A percentile compares a stretch with the other conserved stretches of the same genome.
Evolutionary conservation across 2,329 filamentous ascomycete genomes (phyloP).

Genomic region (Nothophoma quercina): DNA sequence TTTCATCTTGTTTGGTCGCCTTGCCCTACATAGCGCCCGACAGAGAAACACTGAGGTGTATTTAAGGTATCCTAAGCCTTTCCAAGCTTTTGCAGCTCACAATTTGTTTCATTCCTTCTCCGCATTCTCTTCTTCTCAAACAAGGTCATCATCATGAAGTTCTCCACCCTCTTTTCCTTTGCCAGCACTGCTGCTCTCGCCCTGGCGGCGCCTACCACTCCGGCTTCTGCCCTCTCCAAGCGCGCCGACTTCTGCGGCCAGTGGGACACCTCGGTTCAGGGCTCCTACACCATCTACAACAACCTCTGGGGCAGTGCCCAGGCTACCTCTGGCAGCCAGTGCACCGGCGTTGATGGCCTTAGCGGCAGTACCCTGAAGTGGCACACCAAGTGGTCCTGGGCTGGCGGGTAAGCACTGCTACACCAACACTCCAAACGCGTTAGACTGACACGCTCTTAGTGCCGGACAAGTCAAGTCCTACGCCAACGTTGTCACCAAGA

Average conservation of each 20-base stretch:
- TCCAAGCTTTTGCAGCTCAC: background rate
- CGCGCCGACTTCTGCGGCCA: constrained; percentile 45
- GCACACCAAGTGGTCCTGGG: constrained; percentile 56
- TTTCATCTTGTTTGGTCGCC: constrained; percentile 16
- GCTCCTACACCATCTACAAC: constrained; percentile 47
- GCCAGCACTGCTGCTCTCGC: constrained; percentile 40
- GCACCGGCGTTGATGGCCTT: constrained; percentile 53
- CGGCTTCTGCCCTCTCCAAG: constrained; percentile 37
- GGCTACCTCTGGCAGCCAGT: constrained; percentile 56
- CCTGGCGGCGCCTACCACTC: constrained; percentile 38
- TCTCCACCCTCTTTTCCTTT: constrained; percentile 31
- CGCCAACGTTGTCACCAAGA: constrained; percentile 52
- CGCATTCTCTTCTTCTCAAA: background rate
- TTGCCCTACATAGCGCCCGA: background rate
- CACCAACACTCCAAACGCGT: too few relatives aligned
- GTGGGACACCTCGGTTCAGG: constrained; percentile 38
- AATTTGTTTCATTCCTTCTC: background rate
- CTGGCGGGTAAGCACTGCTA: constrained; percentile 45
- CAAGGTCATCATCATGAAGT: constrained; percentile 35
- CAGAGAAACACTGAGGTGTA: constrained; percentile 3
- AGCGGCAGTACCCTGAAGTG: constrained; percentile 51
- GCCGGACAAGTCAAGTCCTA: constrained; percentile 53
- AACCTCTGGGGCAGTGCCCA: constrained; percentile 55
- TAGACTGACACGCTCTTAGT: constrained; percentile 22
- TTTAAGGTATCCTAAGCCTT: constrained; percentile 21